Percentiles rank a stretch among this genome's conserved stretches.
Conservation (phyloP, 2,329 filamentous ascomycete genomes). For the Aspergillus sp. region DNA sequence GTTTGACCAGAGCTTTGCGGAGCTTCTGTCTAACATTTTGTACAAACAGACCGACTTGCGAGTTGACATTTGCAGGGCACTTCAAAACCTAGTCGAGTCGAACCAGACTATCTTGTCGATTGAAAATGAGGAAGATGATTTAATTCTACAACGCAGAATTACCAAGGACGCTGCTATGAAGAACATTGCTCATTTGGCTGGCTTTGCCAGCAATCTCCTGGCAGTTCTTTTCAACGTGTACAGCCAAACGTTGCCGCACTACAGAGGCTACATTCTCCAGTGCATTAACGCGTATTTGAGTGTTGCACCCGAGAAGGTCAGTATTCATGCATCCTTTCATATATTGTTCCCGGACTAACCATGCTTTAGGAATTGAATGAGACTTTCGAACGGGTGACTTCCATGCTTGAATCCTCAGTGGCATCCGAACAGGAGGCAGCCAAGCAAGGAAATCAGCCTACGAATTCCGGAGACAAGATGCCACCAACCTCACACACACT, state of each 20-base stretch:
- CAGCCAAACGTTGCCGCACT: constrained; percentile 90
- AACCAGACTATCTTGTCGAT: constrained; percentile 77
- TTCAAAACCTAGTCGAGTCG: constrained; percentile 87
- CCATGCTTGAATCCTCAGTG: constrained; percentile 75
- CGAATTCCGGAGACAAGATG: constrained; percentile 68
- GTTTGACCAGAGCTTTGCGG: constrained; percentile 86
- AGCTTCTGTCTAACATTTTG: constrained; percentile 84
- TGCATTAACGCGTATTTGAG: constrained; percentile 95
- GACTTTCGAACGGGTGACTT: constrained; percentile 84
- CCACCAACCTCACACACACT: constrained; percentile 91
- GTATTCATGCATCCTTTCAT: constrained; percentile 4
- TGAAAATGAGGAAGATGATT: constrained; percentile 67
- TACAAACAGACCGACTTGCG: constrained; percentile 90
- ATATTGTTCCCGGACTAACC: neutral
- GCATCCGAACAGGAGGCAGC: constrained; percentile 62
- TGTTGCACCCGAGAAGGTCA: constrained; percentile 67
- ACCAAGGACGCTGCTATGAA: constrained; percentile 71
- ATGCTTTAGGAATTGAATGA: constrained; percentile 68
- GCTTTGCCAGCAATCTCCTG: constrained; percentile 82
- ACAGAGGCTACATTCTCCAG: constrained; percentile 83
- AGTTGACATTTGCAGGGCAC: constrained; percentile 79
- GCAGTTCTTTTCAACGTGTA: constrained; percentile 99
- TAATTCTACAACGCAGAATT: constrained; percentile 76
- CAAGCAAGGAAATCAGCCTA: constrained; percentile 63
- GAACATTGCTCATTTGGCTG: constrained; percentile 78